phyloP scores from a whole-genome alignment of 1,139 yeast genomes.

The Protomyces arabidopsidicola region DNA sequence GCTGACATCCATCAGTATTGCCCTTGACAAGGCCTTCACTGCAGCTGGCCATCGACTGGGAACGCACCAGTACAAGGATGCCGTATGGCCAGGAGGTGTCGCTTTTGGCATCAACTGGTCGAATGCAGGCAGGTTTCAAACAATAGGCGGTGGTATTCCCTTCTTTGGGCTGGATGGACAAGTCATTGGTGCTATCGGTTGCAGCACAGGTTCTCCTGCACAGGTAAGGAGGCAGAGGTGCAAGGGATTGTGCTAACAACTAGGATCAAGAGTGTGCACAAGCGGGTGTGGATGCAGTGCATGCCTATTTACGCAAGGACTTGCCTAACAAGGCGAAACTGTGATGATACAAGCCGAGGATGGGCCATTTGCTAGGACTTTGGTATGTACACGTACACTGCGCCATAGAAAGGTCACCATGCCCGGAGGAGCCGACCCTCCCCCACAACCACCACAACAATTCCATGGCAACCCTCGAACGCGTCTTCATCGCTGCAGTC shows the following conservation, averaged over 20 bases:
- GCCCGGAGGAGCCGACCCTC: too few relatives aligned
- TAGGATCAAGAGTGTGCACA: conserved; percentile 21
- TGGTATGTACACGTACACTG: too few relatives aligned
- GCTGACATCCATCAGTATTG: conserved; percentile 16
- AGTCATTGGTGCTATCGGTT: conserved; percentile 19
- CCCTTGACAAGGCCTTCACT: conserved; percentile 26
- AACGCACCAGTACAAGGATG: conserved; percentile 19
- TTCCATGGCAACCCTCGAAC: too few relatives aligned
- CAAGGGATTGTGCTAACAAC: neutral
- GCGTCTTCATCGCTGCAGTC: too few relatives aligned
- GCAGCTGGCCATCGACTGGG: conserved; percentile 17
- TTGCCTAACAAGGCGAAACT: neutral
- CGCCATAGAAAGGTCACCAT: too few relatives aligned
- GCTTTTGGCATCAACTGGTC: conserved; percentile 21
- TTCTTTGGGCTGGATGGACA: conserved; percentile 10
- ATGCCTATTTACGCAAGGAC: neutral
- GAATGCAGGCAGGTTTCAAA: conserved; percentile 22
- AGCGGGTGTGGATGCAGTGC: conserved; percentile 3
- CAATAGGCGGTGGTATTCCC: conserved; percentile 21
- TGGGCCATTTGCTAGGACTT: too few relatives aligned
- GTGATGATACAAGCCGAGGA: neutral
- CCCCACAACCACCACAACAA: too few relatives aligned
- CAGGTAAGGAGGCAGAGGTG: neutral
- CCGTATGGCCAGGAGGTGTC: conserved; percentile 24
- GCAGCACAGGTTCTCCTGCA: conserved; percentile 22